Evolutionary conservation across 495 filamentous ascomycete genomes (phyloP).

Genomic region (Evansstolkia leycettana): DNA sequence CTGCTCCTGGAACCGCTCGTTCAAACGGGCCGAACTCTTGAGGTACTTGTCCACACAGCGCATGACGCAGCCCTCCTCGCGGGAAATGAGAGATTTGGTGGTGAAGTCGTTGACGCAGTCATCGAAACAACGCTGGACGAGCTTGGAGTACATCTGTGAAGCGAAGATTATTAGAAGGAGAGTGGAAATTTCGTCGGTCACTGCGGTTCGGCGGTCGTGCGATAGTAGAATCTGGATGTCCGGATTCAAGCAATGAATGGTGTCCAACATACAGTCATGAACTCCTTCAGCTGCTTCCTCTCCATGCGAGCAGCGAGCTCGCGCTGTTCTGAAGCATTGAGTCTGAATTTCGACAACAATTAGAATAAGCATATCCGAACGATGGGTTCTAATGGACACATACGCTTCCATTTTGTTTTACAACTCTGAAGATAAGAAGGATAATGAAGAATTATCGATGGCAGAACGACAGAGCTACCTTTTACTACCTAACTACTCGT

Average conservation of each 20-base stretch:
- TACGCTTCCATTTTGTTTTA: conserved; percentile 33
- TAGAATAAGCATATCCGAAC: conserved; percentile 2
- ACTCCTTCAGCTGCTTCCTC: conserved; percentile 95
- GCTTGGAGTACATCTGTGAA: conserved; percentile 82
- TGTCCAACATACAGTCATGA: conserved; percentile 66
- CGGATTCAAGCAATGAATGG: neutral
- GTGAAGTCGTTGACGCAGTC: conserved; percentile 98
- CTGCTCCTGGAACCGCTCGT: conserved; percentile 88
- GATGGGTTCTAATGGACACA: conserved; percentile 8
- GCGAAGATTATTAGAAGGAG: neutral
- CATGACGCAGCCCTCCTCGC: conserved; percentile 82
- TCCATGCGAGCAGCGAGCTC: conserved; percentile 89
- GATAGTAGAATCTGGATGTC: too few species aligned
- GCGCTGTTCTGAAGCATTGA: conserved; percentile 74
- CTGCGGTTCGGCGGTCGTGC: neutral
- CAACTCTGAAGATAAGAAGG: too few species aligned
- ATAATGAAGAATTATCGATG: too few species aligned
- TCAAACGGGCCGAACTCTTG: conserved; percentile 72
- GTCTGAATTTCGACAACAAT: conserved; percentile 20
- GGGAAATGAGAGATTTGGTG: conserved; percentile 75
- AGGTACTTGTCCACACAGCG: conserved; percentile 93
- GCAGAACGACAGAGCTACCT: too few species aligned
- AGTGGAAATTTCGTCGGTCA: neutral
- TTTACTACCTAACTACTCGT: too few species aligned
- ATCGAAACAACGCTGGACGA: conserved; percentile 92